Evolutionary conservation across 331 rosid species (phyloP).

Genomic region (Acacia concinna): DNA sequence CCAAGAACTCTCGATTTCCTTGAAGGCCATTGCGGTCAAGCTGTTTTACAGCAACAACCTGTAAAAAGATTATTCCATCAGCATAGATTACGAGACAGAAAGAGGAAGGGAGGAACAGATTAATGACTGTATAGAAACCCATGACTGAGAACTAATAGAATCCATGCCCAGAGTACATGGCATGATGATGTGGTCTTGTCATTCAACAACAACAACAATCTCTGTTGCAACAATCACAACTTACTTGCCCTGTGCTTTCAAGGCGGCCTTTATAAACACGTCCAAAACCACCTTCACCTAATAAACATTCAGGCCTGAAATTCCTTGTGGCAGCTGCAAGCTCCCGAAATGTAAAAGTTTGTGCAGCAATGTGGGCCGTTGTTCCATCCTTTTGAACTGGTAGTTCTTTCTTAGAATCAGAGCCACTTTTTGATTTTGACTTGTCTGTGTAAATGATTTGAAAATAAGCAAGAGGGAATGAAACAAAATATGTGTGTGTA

Average conservation of each 20-base stretch:
- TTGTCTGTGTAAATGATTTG: slow-evolving; percentile 34
- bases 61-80: background rate
- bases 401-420: slow-evolving; percentile 62
- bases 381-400: slow-evolving; percentile 55
- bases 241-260: slow-evolving; percentile 78
- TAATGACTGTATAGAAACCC: background rate
- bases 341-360: slow-evolving; percentile 80
- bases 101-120: background rate
- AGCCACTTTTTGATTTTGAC: slow-evolving; percentile 58
- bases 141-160: background rate
- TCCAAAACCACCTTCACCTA: slow-evolving; percentile 96
- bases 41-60: slow-evolving; percentile 25
- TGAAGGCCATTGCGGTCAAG: slow-evolving; percentile 22
- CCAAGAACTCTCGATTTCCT: slow-evolving; percentile 22
- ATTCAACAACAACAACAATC: background rate
- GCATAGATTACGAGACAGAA: background rate
- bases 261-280: slow-evolving; percentile 83
- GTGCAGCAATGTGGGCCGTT: slow-evolving; percentile 74
- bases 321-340: slow-evolving; percentile 76
- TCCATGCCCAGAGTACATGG: background rate
- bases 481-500: background rate
- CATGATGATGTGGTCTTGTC: background rate
- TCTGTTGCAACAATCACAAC: slow-evolving; percentile 5
- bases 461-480: background rate
- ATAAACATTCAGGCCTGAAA: slow-evolving; percentile 67